phyloP scores from a whole-genome alignment of 257 asterid species.

The Prunella vulgaris region DNA sequence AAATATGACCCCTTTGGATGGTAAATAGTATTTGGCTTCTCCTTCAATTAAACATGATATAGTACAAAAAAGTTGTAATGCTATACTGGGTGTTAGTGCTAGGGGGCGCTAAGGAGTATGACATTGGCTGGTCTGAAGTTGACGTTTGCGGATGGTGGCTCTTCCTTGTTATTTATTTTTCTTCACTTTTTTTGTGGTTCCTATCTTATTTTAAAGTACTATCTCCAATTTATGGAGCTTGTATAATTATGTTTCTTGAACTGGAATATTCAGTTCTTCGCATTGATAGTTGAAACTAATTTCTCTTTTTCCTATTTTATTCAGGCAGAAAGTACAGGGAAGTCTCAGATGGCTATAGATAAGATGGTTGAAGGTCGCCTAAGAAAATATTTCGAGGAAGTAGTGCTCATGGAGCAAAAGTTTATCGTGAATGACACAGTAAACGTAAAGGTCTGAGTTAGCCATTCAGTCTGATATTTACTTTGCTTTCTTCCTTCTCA shows the following conservation, averaged over 20 bases:
- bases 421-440: slow-evolving; percentile 70
- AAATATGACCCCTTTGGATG: neutral
- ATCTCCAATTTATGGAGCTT: slow-evolving; percentile 16
- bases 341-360: slow-evolving; percentile 81
- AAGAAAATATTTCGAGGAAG: slow-evolving; percentile 91
- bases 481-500: neutral
- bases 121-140: neutral
- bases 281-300: slow-evolving; percentile 16
- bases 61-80: neutral
- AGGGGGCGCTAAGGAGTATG: neutral
- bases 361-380: slow-evolving; percentile 94
- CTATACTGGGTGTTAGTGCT: neutral
- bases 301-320: slow-evolving; percentile 4
- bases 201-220: neutral
- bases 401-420: slow-evolving; percentile 94
- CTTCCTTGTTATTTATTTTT: neutral
- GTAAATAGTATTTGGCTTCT: neutral
- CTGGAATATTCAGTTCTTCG: neutral
- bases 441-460: slow-evolving; percentile 52
- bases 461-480: neutral
- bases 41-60: neutral
- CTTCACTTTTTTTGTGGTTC: neutral
- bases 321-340: slow-evolving; percentile 90
- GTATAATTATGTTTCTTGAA: slow-evolving; percentile 1
- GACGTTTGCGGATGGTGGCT: slow-evolving; percentile 4